These are phyloP conservation scores for Henningerozyma blattae DNA, from an alignment of 805 yeast species.

Conservation along the genomic window DNA sequence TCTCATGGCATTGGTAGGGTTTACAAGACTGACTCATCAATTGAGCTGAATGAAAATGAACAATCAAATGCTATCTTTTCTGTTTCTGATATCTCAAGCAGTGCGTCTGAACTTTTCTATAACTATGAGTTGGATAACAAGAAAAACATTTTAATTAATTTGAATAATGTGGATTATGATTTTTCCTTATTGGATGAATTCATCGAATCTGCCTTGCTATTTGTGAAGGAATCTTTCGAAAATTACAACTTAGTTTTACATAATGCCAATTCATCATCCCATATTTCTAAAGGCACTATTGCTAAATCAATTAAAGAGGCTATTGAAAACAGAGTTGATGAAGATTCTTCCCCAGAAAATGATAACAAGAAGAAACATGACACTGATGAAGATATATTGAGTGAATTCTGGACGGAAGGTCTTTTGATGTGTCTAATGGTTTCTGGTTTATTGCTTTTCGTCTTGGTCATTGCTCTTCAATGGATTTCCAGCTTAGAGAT, in stretches of 20 bases:
- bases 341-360: not conserved
- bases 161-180: constrained; percentile 14
- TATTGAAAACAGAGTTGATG: not conserved
- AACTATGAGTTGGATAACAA: constrained; percentile 10
- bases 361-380: constrained; percentile 1
- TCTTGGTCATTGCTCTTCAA: constrained; percentile 49
- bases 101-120: constrained; percentile 13
- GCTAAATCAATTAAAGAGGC: not conserved
- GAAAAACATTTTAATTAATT: constrained; percentile 13
- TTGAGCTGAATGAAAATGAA: no score
- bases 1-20: no score
- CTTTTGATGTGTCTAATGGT: constrained; percentile 66
- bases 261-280: not conserved
- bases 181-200: constrained; percentile 15
- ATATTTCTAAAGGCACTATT: not conserved
- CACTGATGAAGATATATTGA: constrained; percentile 13
- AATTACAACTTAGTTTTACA: not conserved
- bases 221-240: constrained; percentile 13
- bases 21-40: no score
- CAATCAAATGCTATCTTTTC: not conserved
- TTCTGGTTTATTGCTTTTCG: constrained; percentile 41
- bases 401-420: constrained; percentile 37
- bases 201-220: constrained; percentile 13
- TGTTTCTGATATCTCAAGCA: constrained; percentile 8
- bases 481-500: constrained; percentile 67